Evolutionary conservation across 1,284 basidiomycete genomes (phyloP).

Genomic region (Cutaneotrichosporon arboriforme): DNA sequence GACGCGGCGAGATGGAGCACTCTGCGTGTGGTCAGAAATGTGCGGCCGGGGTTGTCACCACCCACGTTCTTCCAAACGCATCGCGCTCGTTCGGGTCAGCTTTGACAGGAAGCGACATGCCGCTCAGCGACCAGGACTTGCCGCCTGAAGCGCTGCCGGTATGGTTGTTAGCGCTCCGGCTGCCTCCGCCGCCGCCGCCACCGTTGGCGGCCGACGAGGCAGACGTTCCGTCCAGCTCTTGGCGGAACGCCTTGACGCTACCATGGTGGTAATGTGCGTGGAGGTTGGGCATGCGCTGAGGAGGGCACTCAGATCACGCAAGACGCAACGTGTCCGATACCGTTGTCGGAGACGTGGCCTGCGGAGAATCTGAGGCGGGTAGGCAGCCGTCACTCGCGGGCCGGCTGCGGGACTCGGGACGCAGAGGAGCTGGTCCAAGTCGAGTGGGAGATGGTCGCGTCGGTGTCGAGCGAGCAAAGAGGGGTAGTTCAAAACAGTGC

Average conservation of each 20-base stretch:
- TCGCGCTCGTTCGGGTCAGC: slow-evolving; percentile 48
- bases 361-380: background rate
- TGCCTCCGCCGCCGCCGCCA: background rate
- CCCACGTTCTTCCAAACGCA: slow-evolving; percentile 38
- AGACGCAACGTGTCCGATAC: slow-evolving; percentile 3
- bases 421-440: background rate
- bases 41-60: slow-evolving; percentile 18
- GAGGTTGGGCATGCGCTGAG: slow-evolving; percentile 53
- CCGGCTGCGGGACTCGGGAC: background rate
- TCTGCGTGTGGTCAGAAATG: slow-evolving; percentile 57
- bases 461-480: background rate
- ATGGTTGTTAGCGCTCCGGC: slow-evolving; percentile 25
- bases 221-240: slow-evolving; percentile 60
- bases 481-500: too few species aligned
- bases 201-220: slow-evolving; percentile 40
- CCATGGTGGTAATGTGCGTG: slow-evolving; percentile 72
- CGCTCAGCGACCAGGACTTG: slow-evolving; percentile 61
- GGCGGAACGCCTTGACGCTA: slow-evolving; percentile 74
- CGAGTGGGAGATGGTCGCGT: background rate
- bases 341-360: background rate
- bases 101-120: slow-evolving; percentile 46
- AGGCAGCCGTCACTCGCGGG: background rate
- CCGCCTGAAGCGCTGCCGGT: slow-evolving; percentile 49
- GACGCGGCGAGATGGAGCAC: slow-evolving; percentile 77
- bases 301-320: slow-evolving; percentile 8